A percentile compares a stretch with the other conserved stretches of the same genome.
Conservation (phyloP, 2,329 filamentous ascomycete species). For the Trichoderma sp. region DNA sequence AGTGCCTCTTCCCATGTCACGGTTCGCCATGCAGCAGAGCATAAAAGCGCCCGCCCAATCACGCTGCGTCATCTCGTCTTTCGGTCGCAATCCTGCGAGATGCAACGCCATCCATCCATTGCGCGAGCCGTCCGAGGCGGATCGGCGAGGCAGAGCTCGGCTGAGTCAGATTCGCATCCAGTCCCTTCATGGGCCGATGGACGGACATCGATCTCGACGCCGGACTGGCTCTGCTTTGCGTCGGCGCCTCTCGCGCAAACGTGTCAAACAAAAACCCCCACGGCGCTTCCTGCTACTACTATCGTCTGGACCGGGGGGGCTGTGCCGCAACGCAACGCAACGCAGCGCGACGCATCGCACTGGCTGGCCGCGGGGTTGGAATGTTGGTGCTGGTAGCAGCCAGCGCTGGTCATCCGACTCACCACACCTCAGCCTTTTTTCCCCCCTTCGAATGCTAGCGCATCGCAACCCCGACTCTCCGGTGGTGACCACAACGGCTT, state of each 20-base stretch:
- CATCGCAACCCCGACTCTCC: background rate
- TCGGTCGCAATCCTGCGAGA: slow-evolving; percentile 6
- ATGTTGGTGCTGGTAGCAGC: slow-evolving; percentile 25
- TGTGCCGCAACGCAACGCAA: slow-evolving; percentile 19
- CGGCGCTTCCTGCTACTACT: slow-evolving; percentile 2
- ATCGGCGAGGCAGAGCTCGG: slow-evolving; percentile 10
- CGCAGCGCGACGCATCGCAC: slow-evolving; percentile 9
- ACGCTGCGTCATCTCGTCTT: slow-evolving; percentile 12
- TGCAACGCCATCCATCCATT: slow-evolving; percentile 7
- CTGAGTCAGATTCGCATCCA: slow-evolving; percentile 16
- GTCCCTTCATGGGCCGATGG: background rate
- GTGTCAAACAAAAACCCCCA: slow-evolving; percentile 8
- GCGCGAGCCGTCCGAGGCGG: slow-evolving; percentile 15
- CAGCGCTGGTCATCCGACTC: slow-evolving; percentile 27
- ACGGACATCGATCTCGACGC: slow-evolving; percentile 1
- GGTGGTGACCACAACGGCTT: background rate
- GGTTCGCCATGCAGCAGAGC: slow-evolving; percentile 5
- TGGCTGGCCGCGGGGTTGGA: slow-evolving; percentile 23
- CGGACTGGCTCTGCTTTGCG: background rate
- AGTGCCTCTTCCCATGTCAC: slow-evolving; percentile 20
- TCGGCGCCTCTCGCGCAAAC: background rate
- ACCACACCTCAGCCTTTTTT: background rate
- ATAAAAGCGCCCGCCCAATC: slow-evolving; percentile 19
- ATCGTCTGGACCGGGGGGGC: slow-evolving; percentile 10
- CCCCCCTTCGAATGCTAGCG: slow-evolving; percentile 13